Evolutionary conservation across 306 rosid species (phyloP), one percentile per base, ranked within the genome.

Genomic region (Prunus davidiana): DNA sequence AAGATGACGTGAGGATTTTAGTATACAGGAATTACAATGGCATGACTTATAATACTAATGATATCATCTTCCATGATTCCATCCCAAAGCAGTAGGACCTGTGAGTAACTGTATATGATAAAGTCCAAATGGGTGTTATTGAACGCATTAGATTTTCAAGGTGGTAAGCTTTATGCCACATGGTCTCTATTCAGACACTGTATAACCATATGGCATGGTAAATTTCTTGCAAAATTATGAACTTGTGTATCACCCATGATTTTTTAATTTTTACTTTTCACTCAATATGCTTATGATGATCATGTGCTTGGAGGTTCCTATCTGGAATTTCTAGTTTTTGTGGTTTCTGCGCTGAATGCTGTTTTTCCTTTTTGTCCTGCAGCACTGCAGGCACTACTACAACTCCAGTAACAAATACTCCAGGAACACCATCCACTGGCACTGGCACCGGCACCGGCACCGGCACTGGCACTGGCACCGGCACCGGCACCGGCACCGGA

Each of bases 321-420:
- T 54, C 12, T 43, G 57, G 27, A 2, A 20, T 34, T 57, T 45
- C 12, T 47, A 43, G 9, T 24, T 16, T 32, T 19, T 69, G 24
- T 47, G 69, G 13, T 28, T 27, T 8, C 12, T 73, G 19, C 16
- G 5, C 32, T 73, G 24, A 73, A 45, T 25, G 6, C 6, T 73
- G 58, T 62, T 46, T 73, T 34, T 63, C 12, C 32, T 34, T 51
- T 58, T 1, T 25, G 38, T 58, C 30, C 18, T 52, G 43, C 89
- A 88, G 97, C 58, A 12, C 81, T 20, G 54, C 87, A 2, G 89
- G 91, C 75, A 88, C 88, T 75, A 45, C 83, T 0, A 69, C 75
- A 4, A 57, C 82, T 0, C 82, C 91, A 2, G 52, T 41, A 10
- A 69, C 38, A 34, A 34, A 34, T 34, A 51, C 82, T 0, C 82